These are phyloP conservation scores for Barnettozyma populi DNA, from an alignment of 805 yeast genomes.

Conservation along the genomic window DNA sequence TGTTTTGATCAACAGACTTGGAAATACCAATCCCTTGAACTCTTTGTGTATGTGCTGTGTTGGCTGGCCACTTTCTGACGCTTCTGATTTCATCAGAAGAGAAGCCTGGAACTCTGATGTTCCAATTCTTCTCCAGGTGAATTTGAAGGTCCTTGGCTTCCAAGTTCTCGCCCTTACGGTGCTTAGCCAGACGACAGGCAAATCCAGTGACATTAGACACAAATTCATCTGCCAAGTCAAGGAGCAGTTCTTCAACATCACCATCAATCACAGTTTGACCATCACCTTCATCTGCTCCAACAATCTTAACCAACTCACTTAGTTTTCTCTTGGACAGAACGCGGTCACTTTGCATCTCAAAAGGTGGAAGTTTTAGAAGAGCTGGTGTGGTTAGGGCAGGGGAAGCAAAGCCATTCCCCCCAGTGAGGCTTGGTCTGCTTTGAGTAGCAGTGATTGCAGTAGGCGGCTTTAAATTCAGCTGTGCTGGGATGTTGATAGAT, in stretches of 20 bases:
- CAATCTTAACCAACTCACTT: slow-evolving; percentile 77
- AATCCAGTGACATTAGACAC: slow-evolving; percentile 85
- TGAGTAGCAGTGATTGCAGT: slow-evolving; percentile 60
- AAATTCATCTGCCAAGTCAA: slow-evolving; percentile 95
- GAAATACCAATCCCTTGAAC: slow-evolving; percentile 59
- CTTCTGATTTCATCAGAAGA: slow-evolving; percentile 85
- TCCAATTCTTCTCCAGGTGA: slow-evolving; percentile 91
- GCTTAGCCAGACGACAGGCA: slow-evolving; percentile 93
- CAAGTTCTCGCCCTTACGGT: slow-evolving; percentile 78
- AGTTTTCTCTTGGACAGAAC: slow-evolving; percentile 86
- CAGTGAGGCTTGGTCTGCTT: slow-evolving; percentile 75
- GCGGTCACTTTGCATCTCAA: slow-evolving; percentile 75
- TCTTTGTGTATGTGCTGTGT: slow-evolving; percentile 57
- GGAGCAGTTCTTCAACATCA: slow-evolving; percentile 84
- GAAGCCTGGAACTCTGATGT: slow-evolving; percentile 89
- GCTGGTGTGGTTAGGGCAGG: slow-evolving; percentile 76
- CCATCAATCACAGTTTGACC: slow-evolving; percentile 89
- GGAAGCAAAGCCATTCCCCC: slow-evolving; percentile 72
- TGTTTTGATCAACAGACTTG: slow-evolving; percentile 42
- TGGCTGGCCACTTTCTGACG: slow-evolving; percentile 68
- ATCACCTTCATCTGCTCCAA: slow-evolving; percentile 85
- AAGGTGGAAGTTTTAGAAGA: slow-evolving; percentile 66
- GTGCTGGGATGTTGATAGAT: slow-evolving; percentile 66
- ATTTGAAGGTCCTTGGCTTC: slow-evolving; percentile 89
- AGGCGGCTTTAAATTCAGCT: slow-evolving; percentile 60